Base-by-base conservation (phyloP, 2,329 filamentous ascomycete genomes). In the Blumeriella jaapii region DNA sequence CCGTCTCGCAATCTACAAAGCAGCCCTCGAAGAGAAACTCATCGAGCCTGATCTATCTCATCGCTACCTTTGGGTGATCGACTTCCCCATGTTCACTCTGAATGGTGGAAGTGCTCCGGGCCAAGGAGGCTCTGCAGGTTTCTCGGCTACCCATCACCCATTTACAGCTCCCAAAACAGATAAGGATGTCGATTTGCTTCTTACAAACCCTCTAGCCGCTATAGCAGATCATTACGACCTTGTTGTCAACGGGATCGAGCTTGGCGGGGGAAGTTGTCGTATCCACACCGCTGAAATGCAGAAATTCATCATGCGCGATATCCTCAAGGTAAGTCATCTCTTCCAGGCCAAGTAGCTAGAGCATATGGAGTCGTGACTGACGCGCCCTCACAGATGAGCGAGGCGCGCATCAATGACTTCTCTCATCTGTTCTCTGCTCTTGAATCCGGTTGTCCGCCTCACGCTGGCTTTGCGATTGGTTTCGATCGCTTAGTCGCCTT, bases 151-250 rank as follows among this genome's bases (percentile, higher is more conserved):
- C 0, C 91, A 98, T 54, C 91, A 98, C 56, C 91, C 91, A 0
- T 98, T 98, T 60, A 98, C 91, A 0, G 83, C 91, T 0, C 91
- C 91, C 0, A 74, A 82, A 22, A 74, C 74, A 0, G 58, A 68
- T 0, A 62, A 64, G 4, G 87, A 96, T 54, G 70, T 93, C 11
- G 78, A 85, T 24, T 60, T 84, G 1, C 71, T 96, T 1, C 65
- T 76, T 23, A 76, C 68, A 0, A 68, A 86, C 25, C 89, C 91
- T 0, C 65, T 85, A 1, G 60, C 68, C 29, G 85, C 75, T 1
- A 73, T 70, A 48, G 93, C 82, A 3, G 89, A 93, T 50, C 87
- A 94, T 55, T 98, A 95, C 60, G 91, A 98, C 51, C 74, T 98
- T 10, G 89, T 98, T 0, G 73, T 96, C 49, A 98, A 98, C 55